phyloP scores from a whole-genome alignment of 192 early-diverging fungal species.

The Backusella tarrabulga region DNA sequence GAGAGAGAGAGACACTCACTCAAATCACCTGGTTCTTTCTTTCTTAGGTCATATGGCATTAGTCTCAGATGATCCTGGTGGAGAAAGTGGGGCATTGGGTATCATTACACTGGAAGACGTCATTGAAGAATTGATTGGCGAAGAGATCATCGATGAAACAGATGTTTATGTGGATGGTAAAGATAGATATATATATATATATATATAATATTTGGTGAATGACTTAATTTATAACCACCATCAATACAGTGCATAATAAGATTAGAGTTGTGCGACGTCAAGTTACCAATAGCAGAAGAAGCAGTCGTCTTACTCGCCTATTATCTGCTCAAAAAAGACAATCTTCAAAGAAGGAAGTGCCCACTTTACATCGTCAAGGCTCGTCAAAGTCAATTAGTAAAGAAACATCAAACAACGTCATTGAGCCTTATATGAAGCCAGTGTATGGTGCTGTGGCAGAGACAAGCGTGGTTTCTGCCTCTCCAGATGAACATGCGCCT shows the following conservation, averaged over 20 bases:
- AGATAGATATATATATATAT: too few relatives aligned
- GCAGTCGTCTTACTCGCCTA: conserved; percentile 19
- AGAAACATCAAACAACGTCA: not conserved
- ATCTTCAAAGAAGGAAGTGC: not conserved
- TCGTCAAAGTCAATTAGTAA: not conserved
- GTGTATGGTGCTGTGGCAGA: not conserved
- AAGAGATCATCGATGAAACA: conserved; percentile 22
- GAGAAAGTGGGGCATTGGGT: conserved; percentile 57
- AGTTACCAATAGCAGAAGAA: conserved; percentile 7
- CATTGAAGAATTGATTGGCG: conserved; percentile 79
- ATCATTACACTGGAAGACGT: conserved; percentile 81
- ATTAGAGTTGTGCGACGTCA: conserved; percentile 53
- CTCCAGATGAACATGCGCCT: conserved; percentile 6
- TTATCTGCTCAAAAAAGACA: conserved; percentile 10
- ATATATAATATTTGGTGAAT: too few relatives aligned
- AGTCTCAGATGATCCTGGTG: conserved; percentile 44
- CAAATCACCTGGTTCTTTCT: not conserved
- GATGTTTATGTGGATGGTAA: conserved; percentile 24
- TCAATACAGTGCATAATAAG: conserved; percentile 48
- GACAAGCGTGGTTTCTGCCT: not conserved
- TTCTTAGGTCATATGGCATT: conserved; percentile 65
- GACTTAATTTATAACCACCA: not conserved
- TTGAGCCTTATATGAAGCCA: conserved; percentile 10
- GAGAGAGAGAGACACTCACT: too few relatives aligned
- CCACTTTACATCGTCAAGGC: not conserved